A percentile compares a stretch with the other conserved stretches of the same genome.
These are phyloP conservation scores for Rhizophora apiculata DNA, from an alignment of 345 rosid genomes.

Conservation along the genomic window DNA sequence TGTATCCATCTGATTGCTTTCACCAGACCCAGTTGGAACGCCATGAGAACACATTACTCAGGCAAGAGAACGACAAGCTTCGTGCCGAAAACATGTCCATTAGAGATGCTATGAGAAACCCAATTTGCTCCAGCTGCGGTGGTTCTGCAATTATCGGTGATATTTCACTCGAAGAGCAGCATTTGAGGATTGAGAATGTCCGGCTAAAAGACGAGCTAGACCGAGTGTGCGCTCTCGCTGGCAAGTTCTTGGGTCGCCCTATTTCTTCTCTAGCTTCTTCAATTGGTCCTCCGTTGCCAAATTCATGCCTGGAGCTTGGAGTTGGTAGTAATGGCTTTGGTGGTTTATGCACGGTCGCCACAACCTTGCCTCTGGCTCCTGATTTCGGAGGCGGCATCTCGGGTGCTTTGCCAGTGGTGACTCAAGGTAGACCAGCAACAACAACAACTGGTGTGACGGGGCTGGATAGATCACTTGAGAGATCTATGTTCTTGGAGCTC, in stretches of 20 bases:
- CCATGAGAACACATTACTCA: slow-evolving; percentile 74
- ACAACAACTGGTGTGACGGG: slow-evolving; percentile 32
- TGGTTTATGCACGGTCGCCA: slow-evolving; percentile 33
- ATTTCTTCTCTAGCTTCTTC: slow-evolving; percentile 41
- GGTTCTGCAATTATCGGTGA: slow-evolving; percentile 82
- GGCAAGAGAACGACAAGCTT: slow-evolving; percentile 92
- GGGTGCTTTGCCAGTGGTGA: slow-evolving; percentile 28
- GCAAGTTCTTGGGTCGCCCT: slow-evolving; percentile 88
- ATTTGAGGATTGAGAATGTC: slow-evolving; percentile 77
- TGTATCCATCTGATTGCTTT: not conserved
- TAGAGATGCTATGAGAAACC: slow-evolving; percentile 88
- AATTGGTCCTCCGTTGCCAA: slow-evolving; percentile 47
- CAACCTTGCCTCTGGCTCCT: slow-evolving; percentile 48
- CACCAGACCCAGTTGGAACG: slow-evolving; percentile 80
- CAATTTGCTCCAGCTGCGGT: slow-evolving; percentile 85
- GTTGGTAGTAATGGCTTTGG: slow-evolving; percentile 66
- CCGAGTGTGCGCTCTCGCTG: slow-evolving; percentile 80
- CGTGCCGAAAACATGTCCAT: slow-evolving; percentile 83
- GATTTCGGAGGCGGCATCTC: slow-evolving; percentile 55
- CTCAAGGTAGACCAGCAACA: slow-evolving; percentile 34
- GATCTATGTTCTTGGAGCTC: slow-evolving; percentile 73
- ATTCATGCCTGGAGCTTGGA: slow-evolving; percentile 76
- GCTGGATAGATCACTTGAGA: slow-evolving; percentile 52
- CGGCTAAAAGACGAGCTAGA: slow-evolving; percentile 83
- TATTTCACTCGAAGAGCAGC: slow-evolving; percentile 84